These are phyloP conservation scores for Leishmania guyanensis DNA, from an alignment of 208 protist genomes.

Conservation along the genomic window DNA sequence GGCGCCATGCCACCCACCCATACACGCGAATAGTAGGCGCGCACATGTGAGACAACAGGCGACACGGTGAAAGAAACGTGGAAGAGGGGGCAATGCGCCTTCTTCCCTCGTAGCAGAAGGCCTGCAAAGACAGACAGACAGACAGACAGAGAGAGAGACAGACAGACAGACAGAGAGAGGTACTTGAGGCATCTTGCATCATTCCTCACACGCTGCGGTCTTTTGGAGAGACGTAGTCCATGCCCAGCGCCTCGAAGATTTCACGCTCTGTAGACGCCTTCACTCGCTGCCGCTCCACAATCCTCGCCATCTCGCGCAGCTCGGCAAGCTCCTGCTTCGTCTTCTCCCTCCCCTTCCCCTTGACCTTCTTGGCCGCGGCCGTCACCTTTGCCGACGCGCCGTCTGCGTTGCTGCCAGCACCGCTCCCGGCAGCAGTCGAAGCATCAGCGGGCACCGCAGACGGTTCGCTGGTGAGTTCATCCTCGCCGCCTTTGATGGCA, in stretches of 20 bases:
- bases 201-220: conserved; percentile 58
- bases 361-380: conserved; percentile 15
- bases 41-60: not conserved
- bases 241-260: conserved; percentile 77
- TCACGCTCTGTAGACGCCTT: conserved; percentile 70
- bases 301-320: conserved; percentile 45
- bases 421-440: not conserved
- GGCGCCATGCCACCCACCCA: not conserved
- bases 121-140: not conserved
- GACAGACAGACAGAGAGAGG: not conserved
- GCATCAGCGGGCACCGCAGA: not conserved
- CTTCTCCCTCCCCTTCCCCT: conserved; percentile 32
- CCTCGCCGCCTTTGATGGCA: not conserved
- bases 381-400: conserved; percentile 2
- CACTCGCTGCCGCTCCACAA: conserved; percentile 71
- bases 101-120: not conserved
- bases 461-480: not conserved
- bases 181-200: not conserved
- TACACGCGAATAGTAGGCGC: not conserved
- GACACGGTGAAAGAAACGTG: not conserved
- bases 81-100: not conserved
- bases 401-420: conserved; percentile 2
- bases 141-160: not conserved
- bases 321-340: conserved; percentile 43
- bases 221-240: conserved; percentile 75